Percentiles rank a stretch among this genome's conserved stretches.
Evolutionary conservation across 805 yeast genomes (phyloP).

Genomic region (Tetrapisispora nanseiensis): DNA sequence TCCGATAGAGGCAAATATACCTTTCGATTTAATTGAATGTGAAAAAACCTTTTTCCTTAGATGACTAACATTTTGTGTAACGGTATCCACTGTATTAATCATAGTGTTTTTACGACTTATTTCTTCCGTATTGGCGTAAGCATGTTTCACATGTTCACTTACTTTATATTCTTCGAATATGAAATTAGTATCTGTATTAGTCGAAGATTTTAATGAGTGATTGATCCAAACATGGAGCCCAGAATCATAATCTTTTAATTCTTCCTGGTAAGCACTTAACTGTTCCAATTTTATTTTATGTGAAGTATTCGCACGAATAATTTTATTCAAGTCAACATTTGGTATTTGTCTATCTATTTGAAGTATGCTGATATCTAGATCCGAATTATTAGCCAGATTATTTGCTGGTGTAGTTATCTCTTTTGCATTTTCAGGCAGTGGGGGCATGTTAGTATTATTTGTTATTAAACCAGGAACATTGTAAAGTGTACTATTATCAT

Average conservation of each 20-base stretch:
- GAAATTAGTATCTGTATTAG: slow-evolving; percentile 25
- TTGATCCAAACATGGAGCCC: slow-evolving; percentile 51
- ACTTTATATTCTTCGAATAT: slow-evolving; percentile 33
- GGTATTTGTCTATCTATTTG: slow-evolving; percentile 32
- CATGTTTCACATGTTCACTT: slow-evolving; percentile 46
- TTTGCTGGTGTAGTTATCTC: neutral
- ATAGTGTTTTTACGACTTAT: slow-evolving; percentile 31
- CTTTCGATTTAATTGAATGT: slow-evolving; percentile 38
- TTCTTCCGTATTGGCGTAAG: slow-evolving; percentile 54
- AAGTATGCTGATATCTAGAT: slow-evolving; percentile 18
- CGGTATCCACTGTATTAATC: slow-evolving; percentile 33
- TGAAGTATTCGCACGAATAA: slow-evolving; percentile 25
- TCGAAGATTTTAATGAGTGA: slow-evolving; percentile 25
- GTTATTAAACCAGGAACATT: slow-evolving; percentile 29
- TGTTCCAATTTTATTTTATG: slow-evolving; percentile 20
- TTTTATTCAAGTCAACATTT: slow-evolving; percentile 33
- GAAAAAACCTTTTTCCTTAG: slow-evolving; percentile 42
- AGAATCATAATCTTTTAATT: slow-evolving; percentile 38
- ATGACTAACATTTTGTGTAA: slow-evolving; percentile 40
- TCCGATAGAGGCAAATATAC: slow-evolving; percentile 44
- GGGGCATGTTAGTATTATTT: slow-evolving; percentile 23
- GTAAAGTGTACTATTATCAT: slow-evolving; percentile 29
- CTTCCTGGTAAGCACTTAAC: slow-evolving; percentile 25
- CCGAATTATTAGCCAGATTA: neutral
- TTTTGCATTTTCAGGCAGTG: slow-evolving; percentile 20